Evolutionary conservation across 108 stramenopile genomes (phyloP), one percentile per base, ranked within the genome.

Genomic region (Skeletonema grethae): DNA sequence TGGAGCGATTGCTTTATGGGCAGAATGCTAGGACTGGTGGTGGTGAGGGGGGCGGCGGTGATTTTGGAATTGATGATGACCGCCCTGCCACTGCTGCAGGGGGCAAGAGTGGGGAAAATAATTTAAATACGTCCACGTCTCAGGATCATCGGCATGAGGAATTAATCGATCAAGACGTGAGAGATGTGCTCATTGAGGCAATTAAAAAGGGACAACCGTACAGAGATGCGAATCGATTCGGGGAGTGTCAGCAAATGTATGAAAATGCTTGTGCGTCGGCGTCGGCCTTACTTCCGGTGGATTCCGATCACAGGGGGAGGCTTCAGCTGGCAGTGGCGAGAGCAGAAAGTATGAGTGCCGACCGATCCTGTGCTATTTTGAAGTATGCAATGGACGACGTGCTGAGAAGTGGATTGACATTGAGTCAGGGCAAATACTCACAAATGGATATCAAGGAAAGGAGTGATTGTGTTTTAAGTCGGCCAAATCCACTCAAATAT

Each of bases 311-410:
- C 66, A 77, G 93, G n/a, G 93, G 90, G 12, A 87, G 93, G 2
- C 65, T 94, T 61, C 90, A 91, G 63, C 72, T 94, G 35, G 79
- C 77, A 38, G 77, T 87, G 43, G 88, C 88, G 2, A 65, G 93
- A 46, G 89, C 93, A 34, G 89, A 90, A 67, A 76, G 80, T 32
- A 90, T 94, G 90, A 82, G 72, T 56, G 78, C 87, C 9, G 93
- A 94, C 60, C 65, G 93, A 8, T 88, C 86, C 0, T 90, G 89
- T 75, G 93, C 90, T 62, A 94, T 94, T 69, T 63, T 94, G 24
- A 45, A 86, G 28, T 94, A 94, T 76, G 90, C 90, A 67, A 94
- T 94, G 93, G 93, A 94, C 62, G 90, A 94, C 76, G 93, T 94
- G 0, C 50, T 94, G 57, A 71, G 93, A 69, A 82, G 81, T 13